Evolutionary conservation across 2,329 filamentous ascomycete genomes (phyloP).

Genomic region (Bipolaris cookei): DNA sequence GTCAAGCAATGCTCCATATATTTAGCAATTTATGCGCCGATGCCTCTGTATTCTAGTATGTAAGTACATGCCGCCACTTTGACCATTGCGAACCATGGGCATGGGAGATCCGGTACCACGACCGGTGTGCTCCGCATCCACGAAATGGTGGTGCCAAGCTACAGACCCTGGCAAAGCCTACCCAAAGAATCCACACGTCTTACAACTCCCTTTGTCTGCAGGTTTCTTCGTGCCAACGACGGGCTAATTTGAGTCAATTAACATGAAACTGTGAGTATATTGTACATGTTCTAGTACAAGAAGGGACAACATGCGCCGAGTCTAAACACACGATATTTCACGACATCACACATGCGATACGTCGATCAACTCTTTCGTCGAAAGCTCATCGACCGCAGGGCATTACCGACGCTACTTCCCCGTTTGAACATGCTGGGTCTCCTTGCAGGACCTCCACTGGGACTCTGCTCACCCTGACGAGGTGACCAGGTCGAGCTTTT

Average conservation of each 20-base stretch:
- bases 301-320: neutral
- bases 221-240: no score
- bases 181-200: neutral
- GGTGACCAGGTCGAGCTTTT: conserved; percentile 7
- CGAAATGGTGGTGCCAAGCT: neutral
- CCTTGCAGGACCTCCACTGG: conserved; percentile 7
- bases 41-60: neutral
- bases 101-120: conserved; percentile 1
- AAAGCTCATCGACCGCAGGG: conserved; percentile 24
- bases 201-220: no score
- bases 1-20: neutral
- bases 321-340: neutral
- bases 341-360: neutral
- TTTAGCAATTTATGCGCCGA: neutral
- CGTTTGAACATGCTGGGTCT: conserved; percentile 25
- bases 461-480: conserved; percentile 1
- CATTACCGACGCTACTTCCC: conserved; percentile 24
- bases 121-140: neutral
- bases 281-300: neutral
- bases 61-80: neutral
- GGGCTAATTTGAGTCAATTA: no score
- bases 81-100: conserved; percentile 7
- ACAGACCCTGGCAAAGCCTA: neutral
- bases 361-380: conserved; percentile 16
- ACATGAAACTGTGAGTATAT: neutral